Evolutionary conservation across 1,139 yeast genomes (phyloP).

Genomic region (Pichia sp.): DNA sequence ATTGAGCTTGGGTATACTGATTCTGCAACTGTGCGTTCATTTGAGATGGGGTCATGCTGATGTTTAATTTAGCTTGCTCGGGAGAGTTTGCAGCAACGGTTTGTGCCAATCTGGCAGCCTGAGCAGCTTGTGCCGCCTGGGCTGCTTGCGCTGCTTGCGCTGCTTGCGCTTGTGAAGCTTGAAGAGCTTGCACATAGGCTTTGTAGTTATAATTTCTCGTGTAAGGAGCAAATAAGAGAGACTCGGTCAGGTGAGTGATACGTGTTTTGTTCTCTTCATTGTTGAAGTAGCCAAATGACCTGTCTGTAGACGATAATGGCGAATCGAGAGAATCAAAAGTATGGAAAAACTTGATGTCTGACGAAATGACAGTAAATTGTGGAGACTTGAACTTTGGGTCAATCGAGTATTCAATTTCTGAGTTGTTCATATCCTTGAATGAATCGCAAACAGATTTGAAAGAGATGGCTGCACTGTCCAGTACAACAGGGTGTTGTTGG

Average conservation of each 20-base stretch:
- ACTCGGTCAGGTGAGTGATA: conserved; percentile 29
- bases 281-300: conserved; percentile 16
- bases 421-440: conserved; percentile 24
- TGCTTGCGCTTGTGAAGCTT: conserved; percentile 14
- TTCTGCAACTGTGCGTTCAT: conserved; percentile 8
- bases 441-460: conserved; percentile 28
- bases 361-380: conserved; percentile 7
- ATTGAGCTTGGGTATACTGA: conserved; percentile 9
- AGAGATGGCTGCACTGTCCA: conserved; percentile 25
- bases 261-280: conserved; percentile 22
- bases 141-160: conserved; percentile 33
- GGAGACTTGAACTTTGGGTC: conserved; percentile 23
- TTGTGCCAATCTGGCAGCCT: conserved; percentile 16
- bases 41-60: conserved; percentile 11
- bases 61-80: conserved; percentile 3
- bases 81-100: background rate
- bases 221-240: conserved; percentile 36
- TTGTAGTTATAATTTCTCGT: conserved; percentile 37
- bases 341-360: conserved; percentile 24
- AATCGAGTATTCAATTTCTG: conserved; percentile 24
- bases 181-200: conserved; percentile 17
- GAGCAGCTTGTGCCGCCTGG: conserved; percentile 31
- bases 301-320: conserved; percentile 13
- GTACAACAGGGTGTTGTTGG: conserved; percentile 22
- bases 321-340: conserved; percentile 20